phyloP scores from a whole-genome alignment of 2,329 filamentous ascomycete genomes.

The Xylaria polymorpha region DNA sequence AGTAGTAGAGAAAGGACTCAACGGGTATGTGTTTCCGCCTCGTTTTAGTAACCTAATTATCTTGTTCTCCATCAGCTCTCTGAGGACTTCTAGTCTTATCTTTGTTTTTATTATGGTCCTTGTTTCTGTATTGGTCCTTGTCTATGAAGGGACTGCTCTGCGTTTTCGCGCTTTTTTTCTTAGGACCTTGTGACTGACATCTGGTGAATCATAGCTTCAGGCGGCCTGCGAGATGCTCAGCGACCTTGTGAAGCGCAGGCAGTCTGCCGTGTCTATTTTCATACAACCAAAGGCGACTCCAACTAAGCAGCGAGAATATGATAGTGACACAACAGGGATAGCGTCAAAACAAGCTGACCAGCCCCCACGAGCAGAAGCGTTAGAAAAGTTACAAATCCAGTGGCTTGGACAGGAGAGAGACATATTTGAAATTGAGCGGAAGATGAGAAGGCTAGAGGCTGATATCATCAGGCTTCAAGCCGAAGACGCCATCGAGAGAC shows the following conservation, averaged over 20 bases:
- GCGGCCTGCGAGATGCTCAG: slow-evolving; percentile 23
- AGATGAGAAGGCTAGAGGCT: slow-evolving; percentile 11
- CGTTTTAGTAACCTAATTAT: background rate
- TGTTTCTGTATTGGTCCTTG: background rate
- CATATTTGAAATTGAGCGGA: slow-evolving; percentile 7
- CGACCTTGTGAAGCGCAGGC: slow-evolving; percentile 11
- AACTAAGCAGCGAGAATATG: background rate
- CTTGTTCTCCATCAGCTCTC: background rate
- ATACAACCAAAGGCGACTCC: background rate
- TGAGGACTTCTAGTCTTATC: too few relatives aligned
- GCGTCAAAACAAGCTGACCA: background rate
- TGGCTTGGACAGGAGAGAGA: slow-evolving; percentile 6
- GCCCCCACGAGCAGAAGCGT: background rate
- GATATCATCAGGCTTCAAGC: slow-evolving; percentile 15
- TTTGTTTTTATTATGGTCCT: background rate
- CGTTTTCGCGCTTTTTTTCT: background rate
- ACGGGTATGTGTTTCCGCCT: slow-evolving; percentile 1
- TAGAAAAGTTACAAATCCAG: slow-evolving; percentile 5
- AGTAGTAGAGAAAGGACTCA: slow-evolving; percentile 6
- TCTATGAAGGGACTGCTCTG: too few relatives aligned
- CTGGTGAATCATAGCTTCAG: slow-evolving; percentile 9
- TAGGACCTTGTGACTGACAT: background rate
- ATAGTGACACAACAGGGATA: background rate
- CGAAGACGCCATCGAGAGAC: slow-evolving; percentile 6
- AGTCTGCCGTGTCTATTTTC: background rate